phyloP scores from a whole-genome alignment of 2,329 filamentous ascomycete genomes.

The Botrytis squamosa region DNA sequence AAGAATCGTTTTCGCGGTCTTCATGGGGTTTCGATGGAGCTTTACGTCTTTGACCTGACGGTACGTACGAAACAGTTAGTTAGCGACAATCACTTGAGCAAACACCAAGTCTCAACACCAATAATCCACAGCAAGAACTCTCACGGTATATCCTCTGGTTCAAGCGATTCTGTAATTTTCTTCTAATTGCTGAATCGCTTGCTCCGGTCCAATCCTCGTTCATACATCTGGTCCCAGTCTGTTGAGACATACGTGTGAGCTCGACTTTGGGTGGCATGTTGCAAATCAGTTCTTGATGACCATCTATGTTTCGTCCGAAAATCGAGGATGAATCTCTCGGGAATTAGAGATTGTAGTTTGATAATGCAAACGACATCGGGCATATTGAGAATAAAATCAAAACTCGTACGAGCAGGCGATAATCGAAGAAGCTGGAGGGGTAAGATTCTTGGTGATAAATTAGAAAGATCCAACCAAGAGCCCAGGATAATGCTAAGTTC shows the following conservation, averaged over 20 bases:
- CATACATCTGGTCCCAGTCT: slow-evolving; percentile 39
- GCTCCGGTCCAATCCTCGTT: slow-evolving; percentile 50
- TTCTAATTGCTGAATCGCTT: slow-evolving; percentile 44
- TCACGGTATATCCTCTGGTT: slow-evolving; percentile 48
- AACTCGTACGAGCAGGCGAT: background rate
- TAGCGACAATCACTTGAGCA: slow-evolving; percentile 11
- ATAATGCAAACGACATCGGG: background rate
- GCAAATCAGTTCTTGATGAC: background rate
- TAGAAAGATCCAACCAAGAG: background rate
- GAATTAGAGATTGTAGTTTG: background rate
- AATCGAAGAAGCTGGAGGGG: background rate
- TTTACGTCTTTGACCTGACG: slow-evolving; percentile 3
- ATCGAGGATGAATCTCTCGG: background rate
- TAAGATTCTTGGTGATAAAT: background rate
- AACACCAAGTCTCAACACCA: background rate
- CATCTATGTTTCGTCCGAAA: background rate
- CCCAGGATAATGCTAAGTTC: background rate
- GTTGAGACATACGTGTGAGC: background rate
- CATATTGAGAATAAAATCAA: background rate
- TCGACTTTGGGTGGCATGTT: background rate
- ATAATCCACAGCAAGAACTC: slow-evolving; percentile 19
- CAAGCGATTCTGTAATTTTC: slow-evolving; percentile 47
- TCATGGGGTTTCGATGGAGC: background rate
- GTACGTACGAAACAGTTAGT: background rate
- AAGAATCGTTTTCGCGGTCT: background rate